Evolutionary conservation across 441 rosid species (phyloP).

Genomic region (Pelargonium citronellum): DNA sequence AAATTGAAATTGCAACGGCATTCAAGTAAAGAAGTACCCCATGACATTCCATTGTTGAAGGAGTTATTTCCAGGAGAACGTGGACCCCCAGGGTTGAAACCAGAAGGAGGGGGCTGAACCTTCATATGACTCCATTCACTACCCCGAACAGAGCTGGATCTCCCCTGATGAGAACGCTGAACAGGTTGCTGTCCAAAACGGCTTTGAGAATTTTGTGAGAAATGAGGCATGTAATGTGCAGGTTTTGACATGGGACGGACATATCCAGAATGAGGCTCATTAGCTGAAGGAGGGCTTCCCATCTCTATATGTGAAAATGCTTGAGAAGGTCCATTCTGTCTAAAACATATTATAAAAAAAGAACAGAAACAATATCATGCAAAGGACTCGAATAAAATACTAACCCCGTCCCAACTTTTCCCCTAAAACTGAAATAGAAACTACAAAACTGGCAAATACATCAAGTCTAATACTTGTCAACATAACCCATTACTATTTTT

Average conservation of each 20-base stretch:
- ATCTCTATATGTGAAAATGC: constrained; percentile 53
- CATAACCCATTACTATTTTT: not conserved
- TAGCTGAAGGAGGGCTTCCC: constrained; percentile 67
- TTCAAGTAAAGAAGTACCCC: constrained; percentile 63
- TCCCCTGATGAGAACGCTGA: constrained; percentile 52
- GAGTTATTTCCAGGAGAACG: constrained; percentile 84
- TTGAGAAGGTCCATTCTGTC: constrained; percentile 62
- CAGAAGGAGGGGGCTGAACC: constrained; percentile 62
- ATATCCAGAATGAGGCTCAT: constrained; percentile 59
- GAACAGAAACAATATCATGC: not conserved
- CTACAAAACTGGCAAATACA: not conserved
- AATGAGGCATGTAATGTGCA: constrained; percentile 46
- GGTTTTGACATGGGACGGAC: constrained; percentile 59
- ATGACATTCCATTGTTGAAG: constrained; percentile 54
- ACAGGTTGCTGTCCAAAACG: constrained; percentile 83
- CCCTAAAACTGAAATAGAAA: not conserved
- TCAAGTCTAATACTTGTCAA: not conserved
- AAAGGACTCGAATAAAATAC: not conserved
- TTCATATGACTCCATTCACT: constrained; percentile 68
- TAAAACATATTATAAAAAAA: constrained; percentile 29
- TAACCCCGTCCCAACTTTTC: not conserved
- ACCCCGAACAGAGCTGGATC: constrained; percentile 44
- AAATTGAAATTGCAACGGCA: constrained; percentile 5
- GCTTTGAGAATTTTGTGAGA: constrained; percentile 76
- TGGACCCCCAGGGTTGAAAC: constrained; percentile 53